Base-by-base conservation (phyloP, 768 basidiomycete genomes). In the Mycena filopes region DNA sequence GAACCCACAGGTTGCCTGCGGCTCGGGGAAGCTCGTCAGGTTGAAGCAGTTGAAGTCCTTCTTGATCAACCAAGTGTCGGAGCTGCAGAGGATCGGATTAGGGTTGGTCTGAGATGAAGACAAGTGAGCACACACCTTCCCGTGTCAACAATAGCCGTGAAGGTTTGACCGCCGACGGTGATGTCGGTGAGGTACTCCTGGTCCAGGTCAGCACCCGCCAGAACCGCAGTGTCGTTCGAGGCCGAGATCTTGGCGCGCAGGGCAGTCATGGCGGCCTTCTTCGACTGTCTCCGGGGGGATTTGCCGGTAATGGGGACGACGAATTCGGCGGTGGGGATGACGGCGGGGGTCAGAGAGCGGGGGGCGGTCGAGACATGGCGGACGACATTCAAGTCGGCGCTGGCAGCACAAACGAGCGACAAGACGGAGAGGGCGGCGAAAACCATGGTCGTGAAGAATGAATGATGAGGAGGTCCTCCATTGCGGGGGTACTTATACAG, bases 1-100 rank as follows among this genome's bases (percentile, higher is more conserved):
- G 31, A 74, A 72, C 15, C 46, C 63, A 50, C 73, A 74, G 4
- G 61, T 51, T 5, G 47, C 49, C 26, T 40, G 29, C 18, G 70
- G 38, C 15, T 54, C 59, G 3, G 66, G 66, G 31, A 21, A 36
- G 11, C 63, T 60, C 9, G 54, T 55, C n/a, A 70, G 57, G 38
- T 69, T 59, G 33, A 72, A 65, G 56, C 73, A 74, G 6, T 43
- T 56, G 65, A 72, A 74, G 42, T 64, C 70, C 46, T 65, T 56
- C 45, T 72, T 45, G 6, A 69, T 55, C 10, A 72, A 45, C 67
- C 69, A 74, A 4, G 68, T 69, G 45, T 74, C 73, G 8, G 73
- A 70, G 46, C 73, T 74, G 51, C 23, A 29, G 21, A 4, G 40
- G 2, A n/a, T 11, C 12, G n/a, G 40, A 50, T 41, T 20, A n/a